Evolutionary conservation across 176 grass and related monocot genomes (phyloP), one percentile per base, ranked within the genome.

Genomic region (bread wheat (Triticum aestivum)): DNA sequence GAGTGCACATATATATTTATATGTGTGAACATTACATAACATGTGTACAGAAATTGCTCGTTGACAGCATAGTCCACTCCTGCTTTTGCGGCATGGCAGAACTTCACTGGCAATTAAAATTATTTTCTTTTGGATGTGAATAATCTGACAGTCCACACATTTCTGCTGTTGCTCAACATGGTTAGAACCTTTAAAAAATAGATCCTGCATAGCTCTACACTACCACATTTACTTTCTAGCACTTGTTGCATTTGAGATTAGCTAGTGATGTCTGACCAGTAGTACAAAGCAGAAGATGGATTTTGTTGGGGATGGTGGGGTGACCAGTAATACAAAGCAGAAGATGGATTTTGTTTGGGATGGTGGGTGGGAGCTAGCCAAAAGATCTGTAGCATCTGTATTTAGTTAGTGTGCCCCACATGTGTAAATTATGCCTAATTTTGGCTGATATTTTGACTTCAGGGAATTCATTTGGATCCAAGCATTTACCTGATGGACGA

Each of bases 381-480:
- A 63, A 63, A 34, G 34, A 83, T 78, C 7, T 83, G 35, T 38
- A 76, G 10, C 18, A 52, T 65, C 15, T 77, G 71, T 77, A 27
- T 76, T 49, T 65, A 30, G 41, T n/a, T 61, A 85, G 5, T 8
- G 26, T 69, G 52, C 5, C 14, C 14, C 30, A 49, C 18, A 34
- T 61, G 17, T 77, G 54, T 87, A 39, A 17, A 38, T 63, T 34
- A 15, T 67, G 41, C 37, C 23, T 78, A 51, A 47, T 87, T 14
- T 76, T 87, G 41, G 7, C 4, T 27, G 59, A 54, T 81, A 85
- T 84, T 21, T 77, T 90, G 56, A 42, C 87, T 75, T 24, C 56
- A 98, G 96, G 96, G 96, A 77, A 95, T 98, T 82, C 96, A 98
- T 88, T 88, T 98, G 93, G 96, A 98, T 94, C 96, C 96, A 86